Evolutionary conservation across 2,329 filamentous ascomycete species (phyloP).

Genomic region (Neonectria ditissima): DNA sequence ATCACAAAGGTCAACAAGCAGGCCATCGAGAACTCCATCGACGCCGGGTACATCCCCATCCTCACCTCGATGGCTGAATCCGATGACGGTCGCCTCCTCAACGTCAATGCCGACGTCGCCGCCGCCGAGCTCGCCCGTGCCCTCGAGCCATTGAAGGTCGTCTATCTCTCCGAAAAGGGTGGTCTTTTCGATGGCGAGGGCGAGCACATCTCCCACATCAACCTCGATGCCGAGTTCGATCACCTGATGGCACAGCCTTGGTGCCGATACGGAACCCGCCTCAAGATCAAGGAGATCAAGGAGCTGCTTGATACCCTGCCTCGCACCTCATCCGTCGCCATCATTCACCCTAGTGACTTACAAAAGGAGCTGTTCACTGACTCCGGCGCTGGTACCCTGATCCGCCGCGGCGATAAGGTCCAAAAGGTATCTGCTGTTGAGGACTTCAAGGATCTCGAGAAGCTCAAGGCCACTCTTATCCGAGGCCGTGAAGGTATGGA

Average conservation of each 20-base stretch:
- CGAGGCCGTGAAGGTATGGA: constrained; percentile 86
- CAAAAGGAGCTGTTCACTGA: constrained; percentile 98
- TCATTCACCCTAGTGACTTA: constrained; percentile 95
- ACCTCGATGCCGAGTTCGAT: constrained; percentile 96
- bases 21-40: constrained; percentile 91
- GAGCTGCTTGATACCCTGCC: constrained; percentile 90
- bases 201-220: constrained; percentile 96
- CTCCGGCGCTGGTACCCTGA: constrained; percentile 92
- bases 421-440: constrained; percentile 77
- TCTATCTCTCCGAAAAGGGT: constrained; percentile 98
- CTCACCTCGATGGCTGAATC: constrained; percentile 97
- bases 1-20: constrained; percentile 92
- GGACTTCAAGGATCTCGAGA: constrained; percentile 80
- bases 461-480: constrained; percentile 84
- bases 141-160: constrained; percentile 94
- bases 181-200: constrained; percentile 93
- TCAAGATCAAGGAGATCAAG: constrained; percentile 99
- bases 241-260: constrained; percentile 92
- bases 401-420: constrained; percentile 91
- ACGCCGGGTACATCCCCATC: constrained; percentile 90
- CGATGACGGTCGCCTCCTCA: constrained; percentile 89
- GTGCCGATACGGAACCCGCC: constrained; percentile 92
- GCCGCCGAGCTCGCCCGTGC: constrained; percentile 91
- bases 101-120: constrained; percentile 97
- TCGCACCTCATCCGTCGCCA: constrained; percentile 92